Evolutionary conservation across 352 stramenopile genomes (phyloP), one percentile per base, ranked within the genome.

Genomic region (Hyaloperonospora arabidopsidis): DNA sequence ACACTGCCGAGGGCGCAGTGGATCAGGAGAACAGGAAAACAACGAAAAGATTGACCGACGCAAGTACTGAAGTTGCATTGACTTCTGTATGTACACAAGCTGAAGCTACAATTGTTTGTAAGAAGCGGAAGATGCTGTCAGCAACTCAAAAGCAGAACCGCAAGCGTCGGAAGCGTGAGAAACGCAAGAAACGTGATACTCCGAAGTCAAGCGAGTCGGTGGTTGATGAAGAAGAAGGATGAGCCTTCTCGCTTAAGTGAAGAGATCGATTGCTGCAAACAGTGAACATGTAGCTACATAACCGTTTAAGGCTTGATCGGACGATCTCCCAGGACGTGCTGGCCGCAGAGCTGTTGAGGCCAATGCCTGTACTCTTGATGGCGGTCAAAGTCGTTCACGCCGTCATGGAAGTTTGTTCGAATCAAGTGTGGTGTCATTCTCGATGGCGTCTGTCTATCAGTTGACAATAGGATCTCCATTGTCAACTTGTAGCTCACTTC

Each of bases 91-190:
- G 19, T 45, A 5, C 28, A 29, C 6, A 52, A 55, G 10, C 13
- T 17, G 41, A 57, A 17, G 38, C 13, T 44, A 14, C 43, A 3
- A 36, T 46, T 41, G 6, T 17, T n/a, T 57, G 63, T 13, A 70
- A 60, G 35, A 92, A 89, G 54, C 76, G 75, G 40, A 88, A 88
- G 45, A n/a, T 70, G 15, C 49, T 89, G 35, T 84, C 76, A 14
- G 63, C 76, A 5, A 61, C 70, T 23, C 79, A 90, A 63, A 83
- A 76, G 23, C 77, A 92, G 25, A 84, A 68, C 38, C 79, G 79
- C 23, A 92, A 91, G 57, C 75, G 76, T 40, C 68, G 81, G 14
- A 92, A 92, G 53, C 73, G 77, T 25, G 66, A 79, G 34, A 86
- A 88, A 65, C 75, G 76, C 14, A 84, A 84, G 35, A 72, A 71